Conservation (phyloP, 2,329 filamentous ascomycete species). For the Xylaria sp. region DNA sequence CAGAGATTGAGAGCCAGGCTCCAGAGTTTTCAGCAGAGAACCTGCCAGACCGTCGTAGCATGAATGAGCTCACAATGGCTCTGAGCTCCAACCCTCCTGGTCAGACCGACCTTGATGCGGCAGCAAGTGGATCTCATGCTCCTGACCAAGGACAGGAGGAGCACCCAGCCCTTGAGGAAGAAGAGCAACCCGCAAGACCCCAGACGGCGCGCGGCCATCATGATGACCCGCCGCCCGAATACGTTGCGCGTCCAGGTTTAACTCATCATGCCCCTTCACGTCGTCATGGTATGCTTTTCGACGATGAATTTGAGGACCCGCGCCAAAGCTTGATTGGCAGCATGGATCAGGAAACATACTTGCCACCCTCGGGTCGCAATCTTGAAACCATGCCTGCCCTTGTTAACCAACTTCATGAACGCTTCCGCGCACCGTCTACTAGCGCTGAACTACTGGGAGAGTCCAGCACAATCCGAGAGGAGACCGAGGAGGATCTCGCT, state of each 20-base stretch:
- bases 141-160: not conserved
- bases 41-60: not conserved
- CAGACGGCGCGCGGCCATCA: too few relatives aligned
- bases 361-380: not conserved
- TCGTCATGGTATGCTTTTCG: slow-evolving; percentile 1
- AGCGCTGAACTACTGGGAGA: not conserved
- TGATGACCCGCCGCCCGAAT: too few relatives aligned
- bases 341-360: not conserved
- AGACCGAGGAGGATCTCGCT: not conserved
- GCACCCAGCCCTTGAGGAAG: not conserved
- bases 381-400: not conserved
- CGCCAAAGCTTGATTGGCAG: not conserved
- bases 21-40: not conserved
- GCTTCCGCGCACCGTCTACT: not conserved
- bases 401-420: not conserved
- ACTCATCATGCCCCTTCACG: not conserved
- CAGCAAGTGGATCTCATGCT: not conserved
- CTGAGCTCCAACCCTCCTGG: slow-evolving; percentile 8
- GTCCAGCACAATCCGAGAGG: not conserved
- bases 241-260: not conserved
- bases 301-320: not conserved
- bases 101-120: not conserved
- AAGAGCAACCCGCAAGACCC: not conserved
- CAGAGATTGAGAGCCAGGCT: not conserved
- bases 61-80: not conserved